Percentiles rank a stretch among this genome's conserved stretches.
phyloP scores from a whole-genome alignment of 2,329 filamentous ascomycete species.

The Aspergillus alliaceus region DNA sequence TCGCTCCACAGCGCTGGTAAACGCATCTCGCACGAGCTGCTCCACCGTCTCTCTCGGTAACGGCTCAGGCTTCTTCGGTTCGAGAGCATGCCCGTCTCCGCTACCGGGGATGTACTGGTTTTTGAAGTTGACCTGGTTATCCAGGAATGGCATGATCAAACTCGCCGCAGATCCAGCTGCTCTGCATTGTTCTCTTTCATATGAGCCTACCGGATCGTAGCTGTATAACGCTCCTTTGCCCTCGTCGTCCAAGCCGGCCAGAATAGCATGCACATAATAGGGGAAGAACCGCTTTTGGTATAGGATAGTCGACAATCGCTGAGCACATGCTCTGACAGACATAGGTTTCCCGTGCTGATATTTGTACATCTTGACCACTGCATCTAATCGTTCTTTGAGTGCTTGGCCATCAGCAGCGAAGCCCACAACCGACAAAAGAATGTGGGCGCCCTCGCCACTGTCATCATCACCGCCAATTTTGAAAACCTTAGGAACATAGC shows the following conservation, averaged over 20 bases:
- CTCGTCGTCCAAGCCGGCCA: conserved; percentile 91
- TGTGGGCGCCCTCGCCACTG: conserved; percentile 78
- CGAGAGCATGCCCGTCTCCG: conserved; percentile 77
- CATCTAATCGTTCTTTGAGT: conserved; percentile 88
- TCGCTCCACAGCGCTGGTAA: conserved; percentile 95
- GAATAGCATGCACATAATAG: conserved; percentile 94
- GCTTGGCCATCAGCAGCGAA: conserved; percentile 95
- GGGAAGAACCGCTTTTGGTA: conserved; percentile 99
- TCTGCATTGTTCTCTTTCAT: conserved; percentile 94
- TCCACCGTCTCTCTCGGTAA: conserved; percentile 74
- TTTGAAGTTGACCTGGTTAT: conserved; percentile 99
- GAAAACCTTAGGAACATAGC: conserved; percentile 94
- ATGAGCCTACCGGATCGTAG: conserved; percentile 96
- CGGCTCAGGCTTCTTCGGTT: conserved; percentile 60
- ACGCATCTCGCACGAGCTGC: conserved; percentile 90
- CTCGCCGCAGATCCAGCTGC: conserved; percentile 89
- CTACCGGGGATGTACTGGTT: conserved; percentile 93
- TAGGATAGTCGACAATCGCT: conserved; percentile 90
- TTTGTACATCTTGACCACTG: conserved; percentile 97
- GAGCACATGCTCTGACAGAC: conserved; percentile 89
- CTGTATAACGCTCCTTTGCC: conserved; percentile 93
- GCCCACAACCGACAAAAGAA: conserved; percentile 90
- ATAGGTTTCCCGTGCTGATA: conserved; percentile 98
- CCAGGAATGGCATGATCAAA: conserved; percentile 97
- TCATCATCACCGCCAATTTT: conserved; percentile 90